phyloP scores from a whole-genome alignment of 331 rosid species.

The Rhamnella rubrinervis region DNA sequence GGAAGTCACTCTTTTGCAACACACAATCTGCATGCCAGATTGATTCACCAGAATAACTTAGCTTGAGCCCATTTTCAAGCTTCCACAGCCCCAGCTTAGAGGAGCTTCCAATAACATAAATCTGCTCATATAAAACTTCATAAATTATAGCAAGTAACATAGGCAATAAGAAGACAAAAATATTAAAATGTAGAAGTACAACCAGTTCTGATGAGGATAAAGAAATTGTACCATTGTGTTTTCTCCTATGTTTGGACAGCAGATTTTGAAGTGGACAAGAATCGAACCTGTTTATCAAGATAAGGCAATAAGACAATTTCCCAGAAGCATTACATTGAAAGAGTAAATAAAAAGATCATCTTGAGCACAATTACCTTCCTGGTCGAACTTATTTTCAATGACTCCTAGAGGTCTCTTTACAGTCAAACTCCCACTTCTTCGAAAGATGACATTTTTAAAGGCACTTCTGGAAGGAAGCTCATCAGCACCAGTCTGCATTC shows the following conservation, averaged over 20 bases:
- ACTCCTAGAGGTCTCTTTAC: constrained; percentile 41
- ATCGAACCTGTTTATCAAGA: constrained; percentile 52
- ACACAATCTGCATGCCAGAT: constrained; percentile 85
- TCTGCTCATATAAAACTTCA: constrained; percentile 44
- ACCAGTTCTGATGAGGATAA: constrained; percentile 13
- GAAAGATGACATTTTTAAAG: constrained; percentile 74
- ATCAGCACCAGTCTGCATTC: constrained; percentile 74
- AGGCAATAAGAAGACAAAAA: neutral
- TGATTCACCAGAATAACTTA: constrained; percentile 67
- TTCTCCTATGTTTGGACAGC: constrained; percentile 74
- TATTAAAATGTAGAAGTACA: constrained; percentile 1
- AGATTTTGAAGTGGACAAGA: constrained; percentile 67
- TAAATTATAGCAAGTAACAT: constrained; percentile 18
- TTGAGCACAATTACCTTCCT: constrained; percentile 48
- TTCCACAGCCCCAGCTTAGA: constrained; percentile 80
- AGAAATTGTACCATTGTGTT: constrained; percentile 57
- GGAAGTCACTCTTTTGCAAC: constrained; percentile 61
- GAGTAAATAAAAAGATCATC: constrained; percentile 17
- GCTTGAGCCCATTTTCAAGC: constrained; percentile 65
- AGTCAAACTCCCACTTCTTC: constrained; percentile 41
- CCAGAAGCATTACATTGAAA: constrained; percentile 6
- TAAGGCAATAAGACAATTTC: constrained; percentile 25
- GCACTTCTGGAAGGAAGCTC: constrained; percentile 81
- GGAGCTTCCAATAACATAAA: constrained; percentile 70
- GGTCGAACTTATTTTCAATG: constrained; percentile 37